A percentile compares a stretch with the other conserved stretches of the same genome.
These are phyloP conservation scores for Saussurea involucrata DNA, from an alignment of 129 eudicot genomes.

Conservation along the genomic window DNA sequence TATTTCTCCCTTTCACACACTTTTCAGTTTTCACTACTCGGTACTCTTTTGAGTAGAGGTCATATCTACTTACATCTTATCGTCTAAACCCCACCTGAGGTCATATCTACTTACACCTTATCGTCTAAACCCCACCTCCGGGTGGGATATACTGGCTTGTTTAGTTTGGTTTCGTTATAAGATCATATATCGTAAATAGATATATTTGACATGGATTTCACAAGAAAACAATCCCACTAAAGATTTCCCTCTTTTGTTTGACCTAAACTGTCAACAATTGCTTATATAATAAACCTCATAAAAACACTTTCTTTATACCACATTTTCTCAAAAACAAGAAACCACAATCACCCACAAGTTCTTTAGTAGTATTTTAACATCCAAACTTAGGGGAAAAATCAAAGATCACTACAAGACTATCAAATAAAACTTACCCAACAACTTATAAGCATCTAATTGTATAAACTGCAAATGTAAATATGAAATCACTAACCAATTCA, in stretches of 20 bases:
- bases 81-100: background rate
- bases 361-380: background rate
- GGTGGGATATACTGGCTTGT: background rate
- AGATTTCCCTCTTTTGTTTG: background rate
- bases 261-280: background rate
- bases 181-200: background rate
- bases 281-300: background rate
- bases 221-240: background rate
- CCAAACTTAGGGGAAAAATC: background rate
- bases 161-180: background rate
- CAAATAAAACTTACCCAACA: background rate
- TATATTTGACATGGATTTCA: background rate
- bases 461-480: background rate
- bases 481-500: conserved; percentile 14
- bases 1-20: background rate
- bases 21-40: background rate
- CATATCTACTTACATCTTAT: background rate
- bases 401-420: background rate
- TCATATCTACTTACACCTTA: background rate
- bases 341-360: background rate
- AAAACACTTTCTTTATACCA: conserved; percentile 2
- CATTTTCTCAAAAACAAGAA: conserved; percentile 4
- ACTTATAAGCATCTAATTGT: background rate
- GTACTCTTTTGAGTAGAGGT: background rate
- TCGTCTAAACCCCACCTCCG: background rate